A percentile compares a stretch with the other conserved stretches of the same genome.
Conservation (phyloP, 2,329 filamentous ascomycete genomes). For the Colletotrichum plurivorum region DNA sequence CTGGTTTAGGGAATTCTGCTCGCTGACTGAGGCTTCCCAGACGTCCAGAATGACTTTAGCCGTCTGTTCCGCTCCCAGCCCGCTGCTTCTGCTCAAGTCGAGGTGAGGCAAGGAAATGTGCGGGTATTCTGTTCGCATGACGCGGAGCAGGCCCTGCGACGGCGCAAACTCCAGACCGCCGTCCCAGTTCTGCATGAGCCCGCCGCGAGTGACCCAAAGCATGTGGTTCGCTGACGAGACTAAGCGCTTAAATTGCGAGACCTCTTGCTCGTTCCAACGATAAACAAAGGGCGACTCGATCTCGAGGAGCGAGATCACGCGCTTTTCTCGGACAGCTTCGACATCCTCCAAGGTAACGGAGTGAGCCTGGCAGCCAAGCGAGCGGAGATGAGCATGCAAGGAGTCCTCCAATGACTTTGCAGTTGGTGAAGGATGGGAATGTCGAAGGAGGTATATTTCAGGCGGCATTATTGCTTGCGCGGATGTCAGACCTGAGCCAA, state of each 20-base stretch:
- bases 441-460: too few species aligned
- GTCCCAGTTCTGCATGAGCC: slow-evolving; percentile 24
- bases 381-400: neutral
- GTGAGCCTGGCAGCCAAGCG: neutral
- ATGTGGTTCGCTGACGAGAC: slow-evolving; percentile 37
- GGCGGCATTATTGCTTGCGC: neutral
- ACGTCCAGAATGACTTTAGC: neutral
- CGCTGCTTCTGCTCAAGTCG: slow-evolving; percentile 11
- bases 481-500: neutral
- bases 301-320: slow-evolving; percentile 39
- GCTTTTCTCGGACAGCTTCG: slow-evolving; percentile 10
- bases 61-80: neutral
- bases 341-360: neutral
- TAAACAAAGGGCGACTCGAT: slow-evolving; percentile 29
- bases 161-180: slow-evolving; percentile 37
- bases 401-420: neutral
- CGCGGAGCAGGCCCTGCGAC: slow-evolving; percentile 37
- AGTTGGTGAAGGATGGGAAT: neutral
- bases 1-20: too few species aligned
- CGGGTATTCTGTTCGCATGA: slow-evolving; percentile 40
- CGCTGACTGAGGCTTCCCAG: neutral
- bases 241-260: slow-evolving; percentile 30
- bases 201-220: slow-evolving; percentile 38
- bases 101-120: slow-evolving; percentile 28
- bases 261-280: slow-evolving; percentile 27